Conservation (phyloP, 805 yeast species). For the Candida xyloterini region DNA sequence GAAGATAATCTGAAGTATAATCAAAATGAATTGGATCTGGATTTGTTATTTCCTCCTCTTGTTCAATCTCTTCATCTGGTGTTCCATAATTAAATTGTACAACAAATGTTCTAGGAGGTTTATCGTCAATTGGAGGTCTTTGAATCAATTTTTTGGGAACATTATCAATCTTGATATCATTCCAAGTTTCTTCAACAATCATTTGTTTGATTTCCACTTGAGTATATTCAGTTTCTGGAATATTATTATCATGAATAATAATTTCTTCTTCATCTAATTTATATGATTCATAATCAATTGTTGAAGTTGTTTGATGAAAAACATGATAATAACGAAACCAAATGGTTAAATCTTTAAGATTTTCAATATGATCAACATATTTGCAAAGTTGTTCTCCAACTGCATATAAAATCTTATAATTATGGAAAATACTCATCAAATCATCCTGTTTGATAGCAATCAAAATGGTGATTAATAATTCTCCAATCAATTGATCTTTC, state of each 20-base stretch:
- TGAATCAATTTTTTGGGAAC: conserved; percentile 24
- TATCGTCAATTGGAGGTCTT: conserved; percentile 27
- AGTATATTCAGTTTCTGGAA: conserved; percentile 26
- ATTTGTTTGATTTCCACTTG: conserved; percentile 28
- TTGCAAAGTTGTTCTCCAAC: conserved; percentile 26
- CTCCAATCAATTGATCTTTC: conserved; percentile 25
- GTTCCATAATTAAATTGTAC: conserved; percentile 25
- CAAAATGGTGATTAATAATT: conserved; percentile 25
- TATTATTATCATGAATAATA: conserved; percentile 28
- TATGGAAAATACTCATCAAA: conserved; percentile 26
- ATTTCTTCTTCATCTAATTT: conserved; percentile 35
- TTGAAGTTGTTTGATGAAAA: conserved; percentile 47
- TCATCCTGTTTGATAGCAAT: conserved; percentile 32
- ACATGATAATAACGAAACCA: conserved; percentile 36
- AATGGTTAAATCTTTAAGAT: conserved; percentile 20
- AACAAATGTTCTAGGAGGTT: conserved; percentile 34
- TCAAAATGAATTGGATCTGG: conserved; percentile 18
- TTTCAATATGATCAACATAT: conserved; percentile 18
- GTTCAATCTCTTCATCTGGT: conserved; percentile 12
- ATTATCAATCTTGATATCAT: conserved; percentile 14
- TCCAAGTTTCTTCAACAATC: conserved; percentile 7
- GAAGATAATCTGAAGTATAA: not conserved
- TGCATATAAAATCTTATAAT: conserved; percentile 24
- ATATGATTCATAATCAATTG: conserved; percentile 47
- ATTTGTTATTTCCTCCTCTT: conserved; percentile 4